Evolutionary conservation across 2,329 filamentous ascomycete genomes (phyloP), one percentile per base, ranked within the genome.

Genomic region (Sphaerulina musiva): DNA sequence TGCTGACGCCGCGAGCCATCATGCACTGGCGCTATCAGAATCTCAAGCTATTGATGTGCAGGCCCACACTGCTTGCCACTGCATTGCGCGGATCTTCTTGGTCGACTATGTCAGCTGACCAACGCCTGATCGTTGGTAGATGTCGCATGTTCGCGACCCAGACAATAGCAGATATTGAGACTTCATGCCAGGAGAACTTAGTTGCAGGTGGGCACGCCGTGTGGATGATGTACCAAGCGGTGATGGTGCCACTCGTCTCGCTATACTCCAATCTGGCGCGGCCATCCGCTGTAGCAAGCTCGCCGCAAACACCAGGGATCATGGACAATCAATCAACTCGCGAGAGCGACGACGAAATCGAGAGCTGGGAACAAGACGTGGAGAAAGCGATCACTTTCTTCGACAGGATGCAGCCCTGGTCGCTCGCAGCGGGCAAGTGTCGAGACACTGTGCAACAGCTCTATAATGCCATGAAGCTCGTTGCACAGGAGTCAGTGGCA

Each of bases 21-120:
- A 89, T 90, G 84, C 86, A 87, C 68, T 91, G 87, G 87, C 80
- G 87, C 11, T 91, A 87, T 66, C 83, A 87, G 66, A 89, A 89
- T 62, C 78, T 89, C 45, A 83, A 86, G 45, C 85, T 90, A 71
- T 78, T 91, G 1, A 79, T 91, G 20, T 84, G 90, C 68, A 78
- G 87, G 2, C 86, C 87, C 0, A 82, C 85, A 0, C 76, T 92
- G 1, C 77, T 91, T 5, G 85, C 69, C 4, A 81, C 70, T 73
- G 86, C 64, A 76, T 82, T 65, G 76, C 76, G 76, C 63, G 73
- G 59, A 61, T 79, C 62, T 75, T 79, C 66, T 49, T 78, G 65
- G 76, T 76, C 54, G 69, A 78, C 46, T 72, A 77, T 63, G 70
- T 79, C 58, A 63, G 76, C 81, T 1, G 80, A 88, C 56, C 86